Conservation (phyloP, 768 basidiomycete species). For the Chiua virens region DNA sequence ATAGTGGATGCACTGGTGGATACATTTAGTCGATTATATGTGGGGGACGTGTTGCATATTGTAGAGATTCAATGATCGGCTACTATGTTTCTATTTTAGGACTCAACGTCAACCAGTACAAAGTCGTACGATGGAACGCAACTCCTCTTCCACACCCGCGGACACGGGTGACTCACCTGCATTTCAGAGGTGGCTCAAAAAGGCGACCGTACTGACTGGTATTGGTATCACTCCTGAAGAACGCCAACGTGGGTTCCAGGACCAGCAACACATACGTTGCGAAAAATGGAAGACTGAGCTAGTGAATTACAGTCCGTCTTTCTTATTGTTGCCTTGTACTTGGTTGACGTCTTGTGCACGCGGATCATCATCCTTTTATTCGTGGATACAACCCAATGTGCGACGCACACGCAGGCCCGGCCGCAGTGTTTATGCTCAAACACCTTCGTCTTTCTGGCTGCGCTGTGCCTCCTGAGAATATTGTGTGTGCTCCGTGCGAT, state of each 20-base stretch:
- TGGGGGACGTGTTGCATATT: constrained; percentile 61
- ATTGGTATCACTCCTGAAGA: constrained; percentile 49
- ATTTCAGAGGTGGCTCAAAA: constrained; percentile 54
- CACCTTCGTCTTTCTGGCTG: constrained; percentile 80
- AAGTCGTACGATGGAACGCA: constrained; percentile 30
- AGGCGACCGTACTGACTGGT: constrained; percentile 50
- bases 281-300: constrained; percentile 70
- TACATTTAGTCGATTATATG: constrained; percentile 74
- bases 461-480: constrained; percentile 65
- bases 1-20: constrained; percentile 77
- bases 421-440: constrained; percentile 88
- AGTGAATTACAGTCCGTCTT: constrained; percentile 64
- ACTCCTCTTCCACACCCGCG: constrained; percentile 20
- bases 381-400: not conserved
- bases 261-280: constrained; percentile 47
- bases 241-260: constrained; percentile 33
- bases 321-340: constrained; percentile 10
- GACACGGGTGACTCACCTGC: constrained; percentile 24
- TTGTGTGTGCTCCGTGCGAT: constrained; percentile 87
- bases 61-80: constrained; percentile 38
- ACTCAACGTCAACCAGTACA: not conserved
- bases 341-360: constrained; percentile 5
- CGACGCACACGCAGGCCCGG: constrained; percentile 57
- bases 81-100: constrained; percentile 8
- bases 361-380: constrained; percentile 10